Conservation (phyloP, 2,329 filamentous ascomycete genomes). For the Pseudocercospora cruenta region DNA sequence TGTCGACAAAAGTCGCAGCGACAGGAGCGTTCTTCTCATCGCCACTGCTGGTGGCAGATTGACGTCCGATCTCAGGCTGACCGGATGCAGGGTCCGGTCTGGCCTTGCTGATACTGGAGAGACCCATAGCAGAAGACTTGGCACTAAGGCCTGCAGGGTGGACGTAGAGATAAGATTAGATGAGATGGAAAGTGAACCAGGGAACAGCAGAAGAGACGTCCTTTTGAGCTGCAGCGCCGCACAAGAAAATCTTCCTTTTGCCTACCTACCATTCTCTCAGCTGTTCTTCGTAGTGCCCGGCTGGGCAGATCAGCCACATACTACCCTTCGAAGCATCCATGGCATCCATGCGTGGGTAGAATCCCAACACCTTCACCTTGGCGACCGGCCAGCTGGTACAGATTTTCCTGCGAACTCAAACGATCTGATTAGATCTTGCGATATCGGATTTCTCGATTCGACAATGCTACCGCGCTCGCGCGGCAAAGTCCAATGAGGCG, state of each 20-base stretch:
- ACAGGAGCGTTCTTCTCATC: neutral
- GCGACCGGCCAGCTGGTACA: no score
- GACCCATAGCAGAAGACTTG: conserved; percentile 6
- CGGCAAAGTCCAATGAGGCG: neutral
- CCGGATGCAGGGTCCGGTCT: conserved; percentile 10
- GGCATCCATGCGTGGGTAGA: conserved; percentile 2
- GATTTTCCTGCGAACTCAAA: no score
- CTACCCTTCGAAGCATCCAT: conserved; percentile 4
- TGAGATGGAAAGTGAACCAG: conserved; percentile 1
- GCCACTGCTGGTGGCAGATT: neutral
- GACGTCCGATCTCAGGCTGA: conserved; percentile 14
- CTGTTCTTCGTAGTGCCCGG: conserved; percentile 12
- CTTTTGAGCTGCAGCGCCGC: neutral
- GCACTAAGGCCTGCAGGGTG: neutral
- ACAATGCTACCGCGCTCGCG: neutral
- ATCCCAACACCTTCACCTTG: neutral
- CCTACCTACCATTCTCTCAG: conserved; percentile 3
- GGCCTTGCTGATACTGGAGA: conserved; percentile 16
- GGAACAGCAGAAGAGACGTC: neutral
- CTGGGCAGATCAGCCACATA: conserved; percentile 12
- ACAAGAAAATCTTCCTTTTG: neutral
- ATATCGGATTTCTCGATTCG: neutral
- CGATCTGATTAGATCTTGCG: neutral
- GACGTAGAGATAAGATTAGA: neutral
- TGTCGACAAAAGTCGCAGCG: conserved; percentile 5